Evolutionary conservation across 176 grass and related monocot genomes (phyloP).

Genomic region (Musa acuminata): DNA sequence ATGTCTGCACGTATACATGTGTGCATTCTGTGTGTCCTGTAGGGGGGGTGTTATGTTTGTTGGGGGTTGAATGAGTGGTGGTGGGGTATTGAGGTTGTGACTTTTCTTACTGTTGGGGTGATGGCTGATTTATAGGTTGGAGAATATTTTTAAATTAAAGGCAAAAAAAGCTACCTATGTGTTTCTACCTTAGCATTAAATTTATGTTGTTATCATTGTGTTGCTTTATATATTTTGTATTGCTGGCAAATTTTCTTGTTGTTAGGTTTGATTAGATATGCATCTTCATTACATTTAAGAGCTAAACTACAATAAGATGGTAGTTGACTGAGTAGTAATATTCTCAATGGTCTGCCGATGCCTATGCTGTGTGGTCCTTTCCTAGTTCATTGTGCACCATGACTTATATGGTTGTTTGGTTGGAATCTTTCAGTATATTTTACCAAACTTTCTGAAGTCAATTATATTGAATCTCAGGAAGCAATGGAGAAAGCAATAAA

Average conservation of each 20-base stretch:
- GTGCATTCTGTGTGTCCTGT: no score
- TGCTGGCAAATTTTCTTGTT: background rate
- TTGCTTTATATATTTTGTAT: background rate
- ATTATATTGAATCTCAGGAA: conserved; percentile 51
- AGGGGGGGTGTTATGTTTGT: background rate
- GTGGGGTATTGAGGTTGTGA: background rate
- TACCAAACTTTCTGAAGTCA: conserved; percentile 12
- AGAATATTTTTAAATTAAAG: background rate
- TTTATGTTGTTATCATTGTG: background rate
- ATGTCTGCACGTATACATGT: no score
- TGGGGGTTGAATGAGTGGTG: background rate
- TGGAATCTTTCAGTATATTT: background rate
- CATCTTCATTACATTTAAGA: background rate
- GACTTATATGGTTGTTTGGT: background rate
- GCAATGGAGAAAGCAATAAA: conserved; percentile 98
- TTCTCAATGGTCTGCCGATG: background rate
- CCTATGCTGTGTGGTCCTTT: background rate
- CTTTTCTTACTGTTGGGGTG: background rate
- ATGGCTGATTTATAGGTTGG: background rate
- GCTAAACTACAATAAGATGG: no score
- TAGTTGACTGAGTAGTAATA: no score
- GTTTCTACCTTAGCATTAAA: background rate
- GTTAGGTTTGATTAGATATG: background rate
- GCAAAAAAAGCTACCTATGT: background rate
- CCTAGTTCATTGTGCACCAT: background rate